Evolutionary conservation across 805 yeast species (phyloP).

Genomic region (Metschnikowia aberdeeniae): DNA sequence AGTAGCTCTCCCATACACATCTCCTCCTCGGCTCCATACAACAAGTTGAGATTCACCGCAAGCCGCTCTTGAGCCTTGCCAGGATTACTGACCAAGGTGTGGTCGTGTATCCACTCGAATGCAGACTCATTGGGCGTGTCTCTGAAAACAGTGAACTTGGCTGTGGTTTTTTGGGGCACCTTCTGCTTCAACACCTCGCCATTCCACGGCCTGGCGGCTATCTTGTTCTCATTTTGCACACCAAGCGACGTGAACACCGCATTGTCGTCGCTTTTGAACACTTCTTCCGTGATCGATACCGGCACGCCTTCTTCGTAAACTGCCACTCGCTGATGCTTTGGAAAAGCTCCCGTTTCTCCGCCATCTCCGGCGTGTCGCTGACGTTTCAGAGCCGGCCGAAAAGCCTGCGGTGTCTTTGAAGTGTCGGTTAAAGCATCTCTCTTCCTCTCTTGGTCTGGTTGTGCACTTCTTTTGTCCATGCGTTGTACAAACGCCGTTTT

Average conservation of each 20-base stretch:
- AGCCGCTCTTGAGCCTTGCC: constrained; percentile 62
- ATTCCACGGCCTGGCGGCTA: constrained; percentile 54
- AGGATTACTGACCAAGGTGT: constrained; percentile 47
- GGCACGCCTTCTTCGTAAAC: constrained; percentile 25
- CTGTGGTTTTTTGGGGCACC: constrained; percentile 16
- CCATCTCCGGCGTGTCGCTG: no score
- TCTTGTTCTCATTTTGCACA: constrained; percentile 61
- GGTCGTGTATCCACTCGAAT: constrained; percentile 17
- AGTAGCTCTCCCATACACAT: constrained; percentile 62
- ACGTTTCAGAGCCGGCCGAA: not conserved
- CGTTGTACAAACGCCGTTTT: constrained; percentile 41
- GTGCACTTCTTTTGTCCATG: not conserved
- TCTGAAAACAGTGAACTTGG: constrained; percentile 23
- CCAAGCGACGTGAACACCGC: constrained; percentile 42
- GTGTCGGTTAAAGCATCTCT: no score
- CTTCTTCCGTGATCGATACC: constrained; percentile 12
- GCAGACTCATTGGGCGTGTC: constrained; percentile 8
- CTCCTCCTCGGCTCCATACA: constrained; percentile 51
- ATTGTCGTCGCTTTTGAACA: constrained; percentile 26
- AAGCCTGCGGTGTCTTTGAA: no score
- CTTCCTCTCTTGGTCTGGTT: not conserved
- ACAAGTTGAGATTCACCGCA: constrained; percentile 54
- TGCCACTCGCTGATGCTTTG: constrained; percentile 29
- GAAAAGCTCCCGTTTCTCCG: no score
- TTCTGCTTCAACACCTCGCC: constrained; percentile 57